phyloP scores from a whole-genome alignment of 2,329 filamentous ascomycete genomes.

The Apiospora arundinis region DNA sequence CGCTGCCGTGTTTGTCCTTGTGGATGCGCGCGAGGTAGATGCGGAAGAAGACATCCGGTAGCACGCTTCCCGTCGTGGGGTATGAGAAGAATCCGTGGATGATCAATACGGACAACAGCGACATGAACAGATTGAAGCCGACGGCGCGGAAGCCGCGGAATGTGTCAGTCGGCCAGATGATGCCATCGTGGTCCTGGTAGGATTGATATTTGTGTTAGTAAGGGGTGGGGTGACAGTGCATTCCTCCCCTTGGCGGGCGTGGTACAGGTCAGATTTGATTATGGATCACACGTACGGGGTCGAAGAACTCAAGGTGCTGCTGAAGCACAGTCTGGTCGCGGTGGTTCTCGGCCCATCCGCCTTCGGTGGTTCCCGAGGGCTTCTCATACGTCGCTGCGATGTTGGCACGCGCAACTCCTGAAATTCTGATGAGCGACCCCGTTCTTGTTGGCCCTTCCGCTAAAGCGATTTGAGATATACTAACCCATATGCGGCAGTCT shows the following conservation, averaged over 20 bases:
- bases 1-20: slow-evolving; percentile 50
- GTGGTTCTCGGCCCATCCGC: slow-evolving; percentile 40
- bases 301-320: slow-evolving; percentile 60
- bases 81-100: slow-evolving; percentile 58
- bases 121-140: slow-evolving; percentile 52
- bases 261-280: not conserved
- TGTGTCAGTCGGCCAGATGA: slow-evolving; percentile 61
- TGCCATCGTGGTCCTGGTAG: slow-evolving; percentile 50
- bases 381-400: slow-evolving; percentile 42
- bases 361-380: slow-evolving; percentile 42
- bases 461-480: not conserved
- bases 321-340: slow-evolving; percentile 51
- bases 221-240: not conserved
- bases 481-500: slow-evolving; percentile 36
- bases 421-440: not conserved
- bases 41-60: slow-evolving; percentile 51
- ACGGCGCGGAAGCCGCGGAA: slow-evolving; percentile 52
- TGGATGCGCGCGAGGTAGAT: slow-evolving; percentile 38
- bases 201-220: not conserved
- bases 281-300: slow-evolving; percentile 37
- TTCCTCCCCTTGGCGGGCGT: not conserved
- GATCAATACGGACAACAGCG: slow-evolving; percentile 49
- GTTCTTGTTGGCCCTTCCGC: not conserved
- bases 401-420: slow-evolving; percentile 41
- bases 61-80: slow-evolving; percentile 47